Conservation (phyloP, 225 moss, liverwort and hornwort species). For the Anthoceros angustus region DNA sequence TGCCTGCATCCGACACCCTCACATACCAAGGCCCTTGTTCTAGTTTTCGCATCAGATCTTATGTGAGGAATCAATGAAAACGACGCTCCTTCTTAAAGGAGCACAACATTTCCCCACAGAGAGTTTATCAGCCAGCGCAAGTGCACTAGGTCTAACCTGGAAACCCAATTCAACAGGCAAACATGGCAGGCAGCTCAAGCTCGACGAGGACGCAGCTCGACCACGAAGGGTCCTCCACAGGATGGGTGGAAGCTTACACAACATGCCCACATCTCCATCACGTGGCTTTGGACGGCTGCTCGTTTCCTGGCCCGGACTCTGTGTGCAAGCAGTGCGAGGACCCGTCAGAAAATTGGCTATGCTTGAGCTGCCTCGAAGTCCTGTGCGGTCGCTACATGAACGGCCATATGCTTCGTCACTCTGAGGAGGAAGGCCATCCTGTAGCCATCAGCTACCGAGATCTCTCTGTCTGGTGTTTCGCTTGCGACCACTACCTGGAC, state of each 20-base stretch:
- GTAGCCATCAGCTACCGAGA: slow-evolving; percentile 42
- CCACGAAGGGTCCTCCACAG: slow-evolving; percentile 4
- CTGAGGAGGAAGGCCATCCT: slow-evolving; percentile 29
- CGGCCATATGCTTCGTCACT: slow-evolving; percentile 51
- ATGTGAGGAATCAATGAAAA: no score
- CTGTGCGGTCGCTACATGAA: slow-evolving; percentile 45
- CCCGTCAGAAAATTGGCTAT: slow-evolving; percentile 43
- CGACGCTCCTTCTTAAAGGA: no score
- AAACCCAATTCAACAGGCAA: no score
- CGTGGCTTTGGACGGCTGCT: slow-evolving; percentile 15
- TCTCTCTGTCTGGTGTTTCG: slow-evolving; percentile 55
- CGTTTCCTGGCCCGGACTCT: slow-evolving; percentile 33
- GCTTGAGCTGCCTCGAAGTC: slow-evolving; percentile 35
- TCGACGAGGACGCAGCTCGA: no score
- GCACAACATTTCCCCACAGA: no score
- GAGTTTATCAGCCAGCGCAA: no score
- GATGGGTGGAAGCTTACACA: slow-evolving; percentile 43
- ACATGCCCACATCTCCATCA: slow-evolving; percentile 37
- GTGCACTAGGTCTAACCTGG: no score
- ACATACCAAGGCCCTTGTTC: no score
- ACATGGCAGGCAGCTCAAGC: no score
- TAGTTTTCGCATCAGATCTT: no score
- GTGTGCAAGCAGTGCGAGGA: slow-evolving; percentile 38
- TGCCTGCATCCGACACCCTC: no score
- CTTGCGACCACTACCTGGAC: slow-evolving; percentile 48